Evolutionary conservation across 1,139 yeast genomes (phyloP).

Genomic region (Debaryomyces sp.): DNA sequence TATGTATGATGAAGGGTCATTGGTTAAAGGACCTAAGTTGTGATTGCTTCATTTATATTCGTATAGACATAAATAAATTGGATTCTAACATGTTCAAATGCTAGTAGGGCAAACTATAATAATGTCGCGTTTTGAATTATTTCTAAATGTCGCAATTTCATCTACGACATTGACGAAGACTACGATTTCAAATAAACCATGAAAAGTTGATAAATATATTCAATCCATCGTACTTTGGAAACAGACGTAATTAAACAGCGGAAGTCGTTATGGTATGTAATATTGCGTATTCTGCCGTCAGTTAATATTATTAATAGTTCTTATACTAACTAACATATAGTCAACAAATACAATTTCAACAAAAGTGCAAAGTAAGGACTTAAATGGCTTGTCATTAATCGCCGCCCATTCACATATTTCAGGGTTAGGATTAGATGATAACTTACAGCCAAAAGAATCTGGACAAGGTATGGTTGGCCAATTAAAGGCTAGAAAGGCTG

Average conservation of each 20-base stretch:
- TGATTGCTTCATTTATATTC: slow-evolving; percentile 2
- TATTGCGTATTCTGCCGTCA: too few relatives aligned
- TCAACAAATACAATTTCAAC: slow-evolving; percentile 34
- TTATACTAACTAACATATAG: slow-evolving; percentile 17
- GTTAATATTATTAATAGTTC: background rate
- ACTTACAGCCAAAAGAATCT: slow-evolving; percentile 75
- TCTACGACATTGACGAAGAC: slow-evolving; percentile 8
- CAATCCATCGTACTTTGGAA: background rate
- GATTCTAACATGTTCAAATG: background rate
- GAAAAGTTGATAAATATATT: background rate
- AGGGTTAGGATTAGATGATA: slow-evolving; percentile 92
- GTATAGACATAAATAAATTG: background rate
- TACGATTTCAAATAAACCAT: slow-evolving; percentile 1
- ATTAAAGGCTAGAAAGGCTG: slow-evolving; percentile 90
- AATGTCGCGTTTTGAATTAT: slow-evolving; percentile 2
- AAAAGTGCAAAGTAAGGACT: slow-evolving; percentile 43
- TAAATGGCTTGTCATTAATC: slow-evolving; percentile 67
- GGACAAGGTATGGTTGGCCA: slow-evolving; percentile 99
- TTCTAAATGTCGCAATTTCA: background rate
- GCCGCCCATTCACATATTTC: slow-evolving; percentile 98
- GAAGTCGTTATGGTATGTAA: slow-evolving; percentile 10
- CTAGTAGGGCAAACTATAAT: background rate
- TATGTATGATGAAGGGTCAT: slow-evolving; percentile 32
- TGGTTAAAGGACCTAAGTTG: slow-evolving; percentile 23
- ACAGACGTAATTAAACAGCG: background rate